Base-by-base conservation (phyloP, 1,284 basidiomycete genomes). In the Tylopilus orsonianus region DNA sequence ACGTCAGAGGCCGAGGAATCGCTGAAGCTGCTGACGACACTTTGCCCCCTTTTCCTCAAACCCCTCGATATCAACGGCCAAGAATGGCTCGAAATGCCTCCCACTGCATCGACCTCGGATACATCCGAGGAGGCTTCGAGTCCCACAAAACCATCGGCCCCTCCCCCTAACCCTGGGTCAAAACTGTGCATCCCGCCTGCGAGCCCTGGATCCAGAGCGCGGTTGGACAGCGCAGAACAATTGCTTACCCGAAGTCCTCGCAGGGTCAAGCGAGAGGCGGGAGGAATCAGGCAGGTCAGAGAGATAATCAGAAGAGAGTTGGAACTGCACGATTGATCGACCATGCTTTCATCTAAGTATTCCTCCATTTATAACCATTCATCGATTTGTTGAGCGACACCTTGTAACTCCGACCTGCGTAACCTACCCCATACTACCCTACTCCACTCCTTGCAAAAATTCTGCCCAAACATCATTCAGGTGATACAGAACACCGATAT, bases 11-110 rank as follows among this genome's bases (percentile, higher is more conserved):
- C 87, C 2, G 78, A 76, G 41, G 87, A 90, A 57, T 89, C 86
- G 3, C 64, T 91, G 33, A 68, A 69, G 18, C 73, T 90, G 63
- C 73, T 91, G 42, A 71, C 75, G 6, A 75, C 75, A 33, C 67
- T 90, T 14, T 90, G 88, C 59, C 87, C 87, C 0, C 90, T 90
- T 69, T 90, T 90, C 71, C 64, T 91, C 47, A 81, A 75, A 57
- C 72, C 71, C 41, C 68, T 88, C 9, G 71, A 77, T 53, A 76
- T 90, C 16, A 77, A 70, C 8, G 79, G 80, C n/a, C 80, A 82
- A 59, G 85, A 85, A 45, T 90, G 87, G 87, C 69, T 90, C 8
- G 88, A 90, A 66, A 90, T 89, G 87, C 87, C 87, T 24, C 75
- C 82, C 13, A 62, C 76, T 3, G 61, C 67, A 29, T 49, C 56